phyloP scores from a whole-genome alignment of 176 grass and related monocot genomes.

The Oryza nivara region DNA sequence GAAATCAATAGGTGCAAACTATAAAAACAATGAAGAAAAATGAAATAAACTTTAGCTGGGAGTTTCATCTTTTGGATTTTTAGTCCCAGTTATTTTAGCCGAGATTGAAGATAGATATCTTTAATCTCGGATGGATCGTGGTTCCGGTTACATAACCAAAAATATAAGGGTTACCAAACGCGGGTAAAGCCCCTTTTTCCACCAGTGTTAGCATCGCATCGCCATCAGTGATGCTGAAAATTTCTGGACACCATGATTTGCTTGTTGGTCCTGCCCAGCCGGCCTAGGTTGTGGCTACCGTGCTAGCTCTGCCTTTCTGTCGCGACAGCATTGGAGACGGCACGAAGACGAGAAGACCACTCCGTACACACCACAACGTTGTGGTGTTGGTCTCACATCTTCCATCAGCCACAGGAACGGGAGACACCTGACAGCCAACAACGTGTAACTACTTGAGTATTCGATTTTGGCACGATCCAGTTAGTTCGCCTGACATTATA shows the following conservation, averaged over 20 bases:
- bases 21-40: no score
- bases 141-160: no score
- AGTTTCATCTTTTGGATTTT: no score
- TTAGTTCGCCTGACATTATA: no score
- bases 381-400: background rate
- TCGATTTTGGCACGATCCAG: background rate
- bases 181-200: no score
- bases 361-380: background rate
- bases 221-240: background rate
- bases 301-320: background rate
- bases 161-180: no score
- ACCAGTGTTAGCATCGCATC: background rate
- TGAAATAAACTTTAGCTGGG: no score
- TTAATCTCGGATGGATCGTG: no score
- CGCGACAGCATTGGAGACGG: background rate
- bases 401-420: constrained; percentile 6
- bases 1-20: no score
- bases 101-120: no score
- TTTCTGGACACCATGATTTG: background rate
- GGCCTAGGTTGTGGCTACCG: constrained; percentile 15
- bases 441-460: background rate
- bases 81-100: no score
- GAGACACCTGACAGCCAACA: background rate
- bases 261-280: background rate
- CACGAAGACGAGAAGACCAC: background rate